Base-by-base conservation (phyloP, 2,329 filamentous ascomycete genomes). In the Fusarium globosum region DNA sequence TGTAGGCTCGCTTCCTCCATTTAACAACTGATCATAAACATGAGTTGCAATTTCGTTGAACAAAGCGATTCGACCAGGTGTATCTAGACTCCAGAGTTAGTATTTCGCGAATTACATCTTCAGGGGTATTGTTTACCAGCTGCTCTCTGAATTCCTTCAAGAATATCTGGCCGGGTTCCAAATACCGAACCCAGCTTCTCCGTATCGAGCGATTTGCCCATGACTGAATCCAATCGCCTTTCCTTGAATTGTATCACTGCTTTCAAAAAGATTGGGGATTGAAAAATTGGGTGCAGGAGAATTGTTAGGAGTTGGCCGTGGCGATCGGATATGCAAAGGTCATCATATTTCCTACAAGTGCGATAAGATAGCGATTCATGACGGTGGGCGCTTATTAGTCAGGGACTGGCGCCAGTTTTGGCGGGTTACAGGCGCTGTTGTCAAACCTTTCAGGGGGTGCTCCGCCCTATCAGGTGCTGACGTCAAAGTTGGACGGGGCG, bases 31-130 rank as follows among this genome's bases (percentile, higher is more conserved):
- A 35, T 86, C 84, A 79, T 85, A 81, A 16, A 90, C 83, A 72
- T 87, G 88, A 71, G 67, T 81, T 60, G 85, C 84, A 61, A 90
- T 90, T 53, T 86, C 82, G 80, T 90, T 90, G 80, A 91, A 91
- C 14, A 91, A 83, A 26, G 82, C 77, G 33, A 88, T 80, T 39
- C 85, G 83, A 12, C 81, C 81, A 1, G 88, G 86, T 3, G 87
- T 85, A 76, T 90, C 88, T 89, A 73, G 10, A 12, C 42, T 26
- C n/a, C 33, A 56, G 26, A 46, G 45, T 77, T 33, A 76, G 61
- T 59, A 53, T 36, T 65, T 39, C 23, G 35, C 33, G 26, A 61
- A 52, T 23, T 35, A 53, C 41, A 33, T 10, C 28, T 46, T 74
- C 65, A 77, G 76, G 76, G 76, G 73, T 51, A 49, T 48, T 61